Base-by-base conservation (phyloP, 768 basidiomycete genomes). In the Chlorophyllum brunneum region DNA sequence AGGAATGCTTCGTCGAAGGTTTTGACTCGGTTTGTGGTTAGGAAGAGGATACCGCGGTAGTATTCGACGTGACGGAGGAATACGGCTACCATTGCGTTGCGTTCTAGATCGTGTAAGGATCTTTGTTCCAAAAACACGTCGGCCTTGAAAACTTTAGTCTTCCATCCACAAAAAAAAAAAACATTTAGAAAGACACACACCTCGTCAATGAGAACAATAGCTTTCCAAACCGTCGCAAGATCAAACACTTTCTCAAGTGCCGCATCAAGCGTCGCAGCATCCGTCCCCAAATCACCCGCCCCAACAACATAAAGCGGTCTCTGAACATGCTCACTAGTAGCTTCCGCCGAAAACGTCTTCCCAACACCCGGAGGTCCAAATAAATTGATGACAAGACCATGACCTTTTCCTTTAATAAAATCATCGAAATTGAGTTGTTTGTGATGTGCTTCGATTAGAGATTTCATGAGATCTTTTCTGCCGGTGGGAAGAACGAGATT, bases 61-160 rank as follows among this genome's bases (percentile, higher is more conserved):
- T 79, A 80, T 54, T 80, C 79, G 49, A 82, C 72, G 60, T 80
- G 79, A 16, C 79, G 76, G 23, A 80, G 70, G 70, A 83, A 86
- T 10, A 85, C 83, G 3, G 83, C 83, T 5, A 88, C 83, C 77
- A 86, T 83, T 0, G 84, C 84, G 57, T 86, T 88, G 9, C 85
- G 74, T 59, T 82, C 74, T 10, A 86, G 61, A 59, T 85, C 79
- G 50, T 83, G 80, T 33, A 85, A 67, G 3, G 81, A 81, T 5
- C 85, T 78, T 61, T 81, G 79, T 59, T 86, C 85, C 26, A 88
- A 72, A 76, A 86, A 88, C 3, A 88, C 83, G 64, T 88, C 84
- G 4, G 83, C 82, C 68, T 73, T n/a, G n/a, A n/a, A n/a, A n/a
- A n/a, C n/a, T n/a, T n/a, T n/a, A n/a, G n/a, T n/a, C n/a, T n/a